Conservation (phyloP, 208 protist genomes). For the Phytomonas francai region DNA sequence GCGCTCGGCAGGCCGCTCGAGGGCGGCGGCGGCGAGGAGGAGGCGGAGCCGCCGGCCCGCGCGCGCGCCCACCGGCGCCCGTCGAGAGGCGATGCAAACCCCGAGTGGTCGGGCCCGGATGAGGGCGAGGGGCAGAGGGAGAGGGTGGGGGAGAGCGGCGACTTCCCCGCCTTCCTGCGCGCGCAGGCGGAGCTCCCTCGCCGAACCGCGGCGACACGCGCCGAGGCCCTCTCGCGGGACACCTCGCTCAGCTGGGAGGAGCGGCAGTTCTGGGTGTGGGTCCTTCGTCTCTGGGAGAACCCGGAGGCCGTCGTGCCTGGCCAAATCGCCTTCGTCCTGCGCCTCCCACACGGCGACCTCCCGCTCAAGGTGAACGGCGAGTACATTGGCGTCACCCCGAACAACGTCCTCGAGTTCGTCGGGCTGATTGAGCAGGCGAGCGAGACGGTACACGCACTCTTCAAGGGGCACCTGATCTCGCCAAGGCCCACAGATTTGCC, state of each 20-base stretch:
- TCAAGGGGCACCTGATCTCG: slow-evolving; percentile 16
- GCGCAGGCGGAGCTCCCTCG: too few relatives aligned
- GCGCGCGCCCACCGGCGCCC: too few relatives aligned
- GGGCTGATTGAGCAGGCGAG: slow-evolving; percentile 15
- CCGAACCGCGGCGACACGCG: too few relatives aligned
- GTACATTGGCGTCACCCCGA: slow-evolving; percentile 20
- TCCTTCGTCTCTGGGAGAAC: slow-evolving; percentile 13
- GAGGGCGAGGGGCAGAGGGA: too few relatives aligned
- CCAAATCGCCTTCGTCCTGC: slow-evolving; percentile 4
- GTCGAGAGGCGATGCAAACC: too few relatives aligned
- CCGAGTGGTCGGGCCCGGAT: too few relatives aligned
- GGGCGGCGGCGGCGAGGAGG: neutral
- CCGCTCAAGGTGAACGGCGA: slow-evolving; percentile 23
- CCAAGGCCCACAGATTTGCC: slow-evolving; percentile 1
- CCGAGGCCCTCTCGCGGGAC: neutral
- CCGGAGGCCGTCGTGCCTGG: neutral
- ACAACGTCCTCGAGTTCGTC: slow-evolving; percentile 36
- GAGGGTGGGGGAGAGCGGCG: too few relatives aligned
- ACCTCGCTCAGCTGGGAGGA: slow-evolving; percentile 14
- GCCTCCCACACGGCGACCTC: slow-evolving; percentile 8
- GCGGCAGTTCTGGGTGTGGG: slow-evolving; percentile 23
- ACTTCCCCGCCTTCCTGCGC: too few relatives aligned
- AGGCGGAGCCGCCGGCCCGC: neutral
- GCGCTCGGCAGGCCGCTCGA: neutral
- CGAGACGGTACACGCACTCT: slow-evolving; percentile 22